Conservation (phyloP, 139 green algal genomes). For the Marvania coccoides region DNA sequence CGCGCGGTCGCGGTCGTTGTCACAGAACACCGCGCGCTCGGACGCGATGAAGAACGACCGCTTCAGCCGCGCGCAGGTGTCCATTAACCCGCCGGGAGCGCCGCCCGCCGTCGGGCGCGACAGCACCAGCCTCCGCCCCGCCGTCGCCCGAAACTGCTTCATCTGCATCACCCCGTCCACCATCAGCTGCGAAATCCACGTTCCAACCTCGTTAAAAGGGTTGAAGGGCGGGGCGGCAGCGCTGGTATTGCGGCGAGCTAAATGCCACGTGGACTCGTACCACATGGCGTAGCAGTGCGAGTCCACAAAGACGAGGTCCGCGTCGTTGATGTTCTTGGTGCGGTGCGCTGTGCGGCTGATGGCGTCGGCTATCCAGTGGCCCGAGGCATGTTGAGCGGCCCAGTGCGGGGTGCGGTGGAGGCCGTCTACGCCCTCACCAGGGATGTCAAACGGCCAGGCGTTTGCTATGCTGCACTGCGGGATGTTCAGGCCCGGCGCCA, state of each 20-base stretch:
- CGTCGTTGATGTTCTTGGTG: not conserved
- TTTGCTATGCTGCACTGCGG: not conserved
- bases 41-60: not conserved
- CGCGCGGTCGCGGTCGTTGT: conserved; percentile 2
- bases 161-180: not conserved
- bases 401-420: not conserved
- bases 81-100: not conserved
- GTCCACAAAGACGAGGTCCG: not conserved
- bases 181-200: not conserved
- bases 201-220: not conserved
- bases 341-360: not conserved
- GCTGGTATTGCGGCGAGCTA: not conserved
- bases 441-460: conserved; percentile 8
- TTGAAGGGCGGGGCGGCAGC: no score
- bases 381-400: conserved; percentile 3
- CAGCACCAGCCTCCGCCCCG: not conserved
- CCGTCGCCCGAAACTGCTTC: not conserved
- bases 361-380: conserved; percentile 2
- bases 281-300: conserved; percentile 4
- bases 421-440: not conserved
- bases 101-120: not conserved
- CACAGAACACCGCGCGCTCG: conserved; percentile 1
- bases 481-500: not conserved
- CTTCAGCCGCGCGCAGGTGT: conserved; percentile 2
- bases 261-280: not conserved